phyloP scores from a whole-genome alignment of 768 basidiomycete genomes.

The Pholiota microspora region DNA sequence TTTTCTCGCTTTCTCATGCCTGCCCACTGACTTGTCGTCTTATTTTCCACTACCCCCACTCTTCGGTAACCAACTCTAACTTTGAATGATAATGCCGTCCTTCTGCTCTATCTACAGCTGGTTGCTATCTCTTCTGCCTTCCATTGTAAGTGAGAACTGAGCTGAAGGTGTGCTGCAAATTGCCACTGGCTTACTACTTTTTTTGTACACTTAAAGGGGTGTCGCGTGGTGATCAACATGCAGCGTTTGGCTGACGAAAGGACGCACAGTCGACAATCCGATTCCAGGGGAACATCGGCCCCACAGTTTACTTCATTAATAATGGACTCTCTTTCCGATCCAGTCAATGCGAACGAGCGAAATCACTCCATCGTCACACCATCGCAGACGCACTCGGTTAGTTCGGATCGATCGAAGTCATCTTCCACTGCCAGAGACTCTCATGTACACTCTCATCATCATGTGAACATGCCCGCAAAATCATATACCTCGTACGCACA shows the following conservation, averaged over 20 bases:
- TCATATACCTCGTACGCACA: background rate
- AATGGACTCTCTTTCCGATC: background rate
- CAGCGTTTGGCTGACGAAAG: slow-evolving; percentile 12
- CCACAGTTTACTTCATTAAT: background rate
- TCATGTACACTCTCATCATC: background rate
- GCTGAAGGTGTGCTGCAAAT: too few species aligned
- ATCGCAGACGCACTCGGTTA: background rate
- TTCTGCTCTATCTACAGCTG: background rate
- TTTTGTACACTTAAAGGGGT: slow-evolving; percentile 18
- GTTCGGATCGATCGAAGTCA: background rate
- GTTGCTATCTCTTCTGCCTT: background rate
- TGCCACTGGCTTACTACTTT: too few species aligned
- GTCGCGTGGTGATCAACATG: slow-evolving; percentile 22
- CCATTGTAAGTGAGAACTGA: too few species aligned
- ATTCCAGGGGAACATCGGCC: background rate
- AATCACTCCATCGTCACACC: background rate
- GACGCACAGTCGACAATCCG: background rate
- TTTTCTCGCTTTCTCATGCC: slow-evolving; percentile 21
- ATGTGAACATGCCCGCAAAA: background rate
- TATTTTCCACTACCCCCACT: slow-evolving; percentile 2
- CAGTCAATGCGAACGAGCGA: background rate
- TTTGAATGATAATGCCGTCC: too few species aligned
- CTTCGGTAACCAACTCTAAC: background rate
- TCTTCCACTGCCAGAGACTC: background rate
- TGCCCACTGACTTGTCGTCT: background rate